These are phyloP conservation scores for Thalassiosira profunda DNA, from an alignment of 108 stramenopile genomes.

Conservation along the genomic window DNA sequence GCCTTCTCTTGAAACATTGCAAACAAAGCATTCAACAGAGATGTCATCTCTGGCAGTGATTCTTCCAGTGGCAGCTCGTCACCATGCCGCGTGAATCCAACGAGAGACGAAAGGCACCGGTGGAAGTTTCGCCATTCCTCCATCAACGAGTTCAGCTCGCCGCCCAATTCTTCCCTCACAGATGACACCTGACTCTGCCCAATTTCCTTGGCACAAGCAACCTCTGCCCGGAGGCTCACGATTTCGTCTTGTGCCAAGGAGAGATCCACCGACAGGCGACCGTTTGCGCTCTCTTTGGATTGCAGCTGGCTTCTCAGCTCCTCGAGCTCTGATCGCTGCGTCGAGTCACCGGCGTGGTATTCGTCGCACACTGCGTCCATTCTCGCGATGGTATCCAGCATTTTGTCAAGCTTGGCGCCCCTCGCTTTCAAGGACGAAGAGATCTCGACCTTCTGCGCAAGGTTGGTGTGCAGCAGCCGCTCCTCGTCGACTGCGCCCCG, in stretches of 20 bases:
- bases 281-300: constrained; percentile 2
- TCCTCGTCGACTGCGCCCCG: background rate
- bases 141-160: constrained; percentile 2
- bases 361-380: background rate
- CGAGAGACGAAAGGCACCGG: background rate
- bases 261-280: constrained; percentile 2
- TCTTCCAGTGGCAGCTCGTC: background rate
- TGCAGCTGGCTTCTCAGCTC: background rate
- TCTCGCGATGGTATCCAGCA: background rate
- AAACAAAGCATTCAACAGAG: constrained; percentile 4
- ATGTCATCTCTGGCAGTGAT: constrained; percentile 14
- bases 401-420: background rate
- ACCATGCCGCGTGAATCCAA: background rate
- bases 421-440: background rate
- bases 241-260: constrained; percentile 4
- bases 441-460: background rate
- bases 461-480: constrained; percentile 6
- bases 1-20: constrained; percentile 9
- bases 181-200: constrained; percentile 4
- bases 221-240: constrained; percentile 10
- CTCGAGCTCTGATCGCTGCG: background rate
- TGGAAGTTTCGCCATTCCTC: constrained; percentile 21
- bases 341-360: background rate
- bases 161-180: constrained; percentile 1
- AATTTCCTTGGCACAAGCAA: constrained; percentile 9